Conservation (phyloP, 2,329 filamentous ascomycete species). For the Botryosphaeria dothidea region DNA sequence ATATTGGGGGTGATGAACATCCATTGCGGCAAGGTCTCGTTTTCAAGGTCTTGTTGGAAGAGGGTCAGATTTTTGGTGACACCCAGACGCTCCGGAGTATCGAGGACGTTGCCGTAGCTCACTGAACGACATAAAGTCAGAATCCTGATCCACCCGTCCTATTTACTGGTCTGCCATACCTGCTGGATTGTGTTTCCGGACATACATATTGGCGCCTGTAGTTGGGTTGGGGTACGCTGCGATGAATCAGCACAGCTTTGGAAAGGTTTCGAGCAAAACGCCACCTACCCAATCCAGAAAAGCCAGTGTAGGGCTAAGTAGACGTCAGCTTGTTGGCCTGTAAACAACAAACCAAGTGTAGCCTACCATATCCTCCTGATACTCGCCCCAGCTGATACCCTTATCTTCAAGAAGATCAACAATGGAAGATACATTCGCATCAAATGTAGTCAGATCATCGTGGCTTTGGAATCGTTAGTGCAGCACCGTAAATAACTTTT, state of each 20-base stretch:
- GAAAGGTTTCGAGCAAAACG: neutral
- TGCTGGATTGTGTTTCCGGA: slow-evolving; percentile 74
- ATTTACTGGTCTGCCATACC: slow-evolving; percentile 11
- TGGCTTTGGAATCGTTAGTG: slow-evolving; percentile 44
- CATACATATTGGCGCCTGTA: slow-evolving; percentile 71
- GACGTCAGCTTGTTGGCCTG: neutral
- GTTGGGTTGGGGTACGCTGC: slow-evolving; percentile 62
- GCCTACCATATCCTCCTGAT: slow-evolving; percentile 70
- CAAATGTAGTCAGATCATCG: slow-evolving; percentile 56
- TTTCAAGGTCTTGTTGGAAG: slow-evolving; percentile 68
- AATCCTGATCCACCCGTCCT: slow-evolving; percentile 18
- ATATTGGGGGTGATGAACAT: slow-evolving; percentile 68
- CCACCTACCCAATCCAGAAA: slow-evolving; percentile 63
- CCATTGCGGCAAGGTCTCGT: slow-evolving; percentile 68
- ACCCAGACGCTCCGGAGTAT: slow-evolving; percentile 59
- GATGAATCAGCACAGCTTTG: slow-evolving; percentile 39
- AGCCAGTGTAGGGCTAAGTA: slow-evolving; percentile 9
- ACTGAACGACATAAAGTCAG: slow-evolving; percentile 42
- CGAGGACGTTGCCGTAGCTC: slow-evolving; percentile 65
- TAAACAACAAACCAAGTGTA: neutral
- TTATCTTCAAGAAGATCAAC: slow-evolving; percentile 46
- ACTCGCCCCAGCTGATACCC: slow-evolving; percentile 56
- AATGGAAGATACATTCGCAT: slow-evolving; percentile 43
- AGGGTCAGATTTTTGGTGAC: slow-evolving; percentile 74
- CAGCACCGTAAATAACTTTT: neutral